phyloP scores from a whole-genome alignment of 2,329 filamentous ascomycete genomes.

The Aspergillus arachidicola region DNA sequence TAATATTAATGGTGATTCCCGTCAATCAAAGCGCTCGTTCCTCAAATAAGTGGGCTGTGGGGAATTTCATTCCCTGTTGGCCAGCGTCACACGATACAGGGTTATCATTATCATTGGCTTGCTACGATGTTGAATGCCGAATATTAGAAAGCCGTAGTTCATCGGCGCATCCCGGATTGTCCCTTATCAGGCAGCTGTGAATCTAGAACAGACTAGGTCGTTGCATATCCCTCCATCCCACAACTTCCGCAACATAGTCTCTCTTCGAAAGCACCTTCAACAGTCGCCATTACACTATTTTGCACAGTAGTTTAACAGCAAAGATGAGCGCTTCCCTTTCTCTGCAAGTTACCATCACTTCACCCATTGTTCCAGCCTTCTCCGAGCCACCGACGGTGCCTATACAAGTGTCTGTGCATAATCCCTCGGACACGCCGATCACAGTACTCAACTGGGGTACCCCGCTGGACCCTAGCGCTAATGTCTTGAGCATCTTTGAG shows the following conservation, averaged over 20 bases:
- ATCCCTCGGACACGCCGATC: slow-evolving; percentile 28
- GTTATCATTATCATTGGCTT: background rate
- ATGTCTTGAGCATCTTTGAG: slow-evolving; percentile 34
- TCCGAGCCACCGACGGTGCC: slow-evolving; percentile 22
- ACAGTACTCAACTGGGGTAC: slow-evolving; percentile 43
- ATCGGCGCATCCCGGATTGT: background rate
- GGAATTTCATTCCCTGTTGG: background rate
- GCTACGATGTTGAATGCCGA: background rate
- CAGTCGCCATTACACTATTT: background rate
- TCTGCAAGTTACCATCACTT: slow-evolving; percentile 23
- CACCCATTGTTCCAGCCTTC: slow-evolving; percentile 15
- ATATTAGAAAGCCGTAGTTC: slow-evolving; percentile 1
- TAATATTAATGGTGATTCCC: background rate
- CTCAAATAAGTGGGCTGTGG: background rate
- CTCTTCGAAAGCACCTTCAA: too few relatives aligned
- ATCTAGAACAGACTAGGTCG: background rate
- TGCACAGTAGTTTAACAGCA: too few relatives aligned
- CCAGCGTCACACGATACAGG: background rate
- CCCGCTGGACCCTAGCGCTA: slow-evolving; percentile 38
- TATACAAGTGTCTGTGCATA: slow-evolving; percentile 32
- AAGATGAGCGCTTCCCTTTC: background rate
- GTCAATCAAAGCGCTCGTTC: background rate
- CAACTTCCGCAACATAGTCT: background rate
- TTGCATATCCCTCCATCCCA: background rate
- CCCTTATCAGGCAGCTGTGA: background rate